A percentile compares a stretch with the other conserved stretches of the same genome.
phyloP scores from a whole-genome alignment of 352 stramenopile species.

The Pythium rhizo-oryzae region DNA sequence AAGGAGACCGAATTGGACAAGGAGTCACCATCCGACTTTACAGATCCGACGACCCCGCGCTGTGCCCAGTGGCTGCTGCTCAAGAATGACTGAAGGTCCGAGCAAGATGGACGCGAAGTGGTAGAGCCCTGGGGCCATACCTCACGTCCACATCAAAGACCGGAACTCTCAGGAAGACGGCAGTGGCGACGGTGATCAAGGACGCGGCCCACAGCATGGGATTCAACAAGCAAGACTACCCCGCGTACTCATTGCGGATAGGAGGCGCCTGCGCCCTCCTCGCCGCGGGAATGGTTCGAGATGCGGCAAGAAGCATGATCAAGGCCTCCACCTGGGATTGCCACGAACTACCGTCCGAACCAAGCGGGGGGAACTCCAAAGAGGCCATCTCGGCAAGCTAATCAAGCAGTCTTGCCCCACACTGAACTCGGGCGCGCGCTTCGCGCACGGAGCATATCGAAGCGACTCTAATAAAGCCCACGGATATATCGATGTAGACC shows the following conservation, averaged over 20 bases:
- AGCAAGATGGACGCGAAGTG: slow-evolving; percentile 15
- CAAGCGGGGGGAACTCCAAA: not conserved
- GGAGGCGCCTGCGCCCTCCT: slow-evolving; percentile 31
- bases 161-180: slow-evolving; percentile 26
- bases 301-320: slow-evolving; percentile 39
- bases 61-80: slow-evolving; percentile 27
- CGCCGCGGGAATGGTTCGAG: slow-evolving; percentile 30
- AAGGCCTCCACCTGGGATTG: slow-evolving; percentile 31
- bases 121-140: too few relatives aligned
- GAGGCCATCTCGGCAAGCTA: too few relatives aligned
- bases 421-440: too few relatives aligned
- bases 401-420: too few relatives aligned
- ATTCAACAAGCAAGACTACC: slow-evolving; percentile 22
- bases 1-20: slow-evolving; percentile 14
- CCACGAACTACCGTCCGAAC: slow-evolving; percentile 13
- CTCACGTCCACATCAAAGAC: slow-evolving; percentile 8
- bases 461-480: too few relatives aligned
- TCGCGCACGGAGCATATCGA: too few relatives aligned
- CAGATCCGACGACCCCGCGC: not conserved
- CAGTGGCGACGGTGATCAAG: slow-evolving; percentile 25
- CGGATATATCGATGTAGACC: too few relatives aligned
- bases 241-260: slow-evolving; percentile 27
- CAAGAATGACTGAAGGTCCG: slow-evolving; percentile 21
- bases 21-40: slow-evolving; percentile 24
- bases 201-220: slow-evolving; percentile 23